phyloP scores from a whole-genome alignment of 768 basidiomycete species.

The Leucosporidium creatinivorum region DNA sequence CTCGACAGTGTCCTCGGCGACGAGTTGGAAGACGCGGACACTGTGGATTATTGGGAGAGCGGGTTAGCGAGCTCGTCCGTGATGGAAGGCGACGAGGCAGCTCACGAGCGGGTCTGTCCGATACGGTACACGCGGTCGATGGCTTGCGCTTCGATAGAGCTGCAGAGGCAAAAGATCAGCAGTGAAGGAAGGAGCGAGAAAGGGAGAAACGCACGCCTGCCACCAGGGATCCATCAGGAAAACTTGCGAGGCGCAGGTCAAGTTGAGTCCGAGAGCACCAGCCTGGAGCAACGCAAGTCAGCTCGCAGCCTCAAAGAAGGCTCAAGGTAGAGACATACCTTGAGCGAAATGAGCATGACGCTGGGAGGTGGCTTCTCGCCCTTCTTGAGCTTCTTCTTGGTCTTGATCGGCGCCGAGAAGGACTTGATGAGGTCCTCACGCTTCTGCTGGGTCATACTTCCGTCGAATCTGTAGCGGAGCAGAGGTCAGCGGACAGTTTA shows the following conservation, averaged over 20 bases:
- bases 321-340: conserved; percentile 5
- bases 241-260: conserved; percentile 35
- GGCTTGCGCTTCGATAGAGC: conserved; percentile 34
- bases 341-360: conserved; percentile 37
- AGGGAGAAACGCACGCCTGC: conserved; percentile 18
- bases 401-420: conserved; percentile 26
- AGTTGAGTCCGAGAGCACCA: conserved; percentile 37
- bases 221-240: conserved; percentile 38
- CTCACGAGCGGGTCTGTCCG: conserved; percentile 32
- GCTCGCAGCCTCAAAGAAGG: not conserved
- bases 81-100: not conserved
- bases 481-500: not conserved
- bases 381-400: conserved; percentile 17
- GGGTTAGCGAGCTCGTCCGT: not conserved
- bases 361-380: conserved; percentile 25
- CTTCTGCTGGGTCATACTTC: conserved; percentile 31
- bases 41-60: not conserved
- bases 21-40: conserved; percentile 31
- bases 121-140: conserved; percentile 38
- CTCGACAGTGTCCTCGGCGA: conserved; percentile 37
- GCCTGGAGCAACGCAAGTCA: not conserved
- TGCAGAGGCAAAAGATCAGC: not conserved
- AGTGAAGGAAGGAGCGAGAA: not conserved
- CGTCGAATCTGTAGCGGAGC: conserved; percentile 28
- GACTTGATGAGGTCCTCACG: conserved; percentile 32